Percentiles rank a stretch among this genome's conserved stretches.
phyloP scores from a whole-genome alignment of 345 rosid genomes.

The Eucalyptus grandis region DNA sequence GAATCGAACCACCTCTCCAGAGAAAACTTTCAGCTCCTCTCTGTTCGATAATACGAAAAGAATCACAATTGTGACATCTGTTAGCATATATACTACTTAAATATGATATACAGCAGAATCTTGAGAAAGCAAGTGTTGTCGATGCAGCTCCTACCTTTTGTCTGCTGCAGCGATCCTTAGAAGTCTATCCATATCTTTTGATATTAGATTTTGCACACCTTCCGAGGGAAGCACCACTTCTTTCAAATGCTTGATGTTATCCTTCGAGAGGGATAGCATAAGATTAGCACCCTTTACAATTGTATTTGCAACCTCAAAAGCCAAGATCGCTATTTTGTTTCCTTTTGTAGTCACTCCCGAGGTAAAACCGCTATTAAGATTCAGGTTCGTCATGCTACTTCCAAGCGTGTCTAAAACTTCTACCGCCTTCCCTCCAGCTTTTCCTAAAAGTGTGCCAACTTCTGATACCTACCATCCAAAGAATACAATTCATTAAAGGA shows the following conservation, averaged over 20 bases:
- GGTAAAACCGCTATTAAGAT: slow-evolving; percentile 52
- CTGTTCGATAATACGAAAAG: slow-evolving; percentile 14
- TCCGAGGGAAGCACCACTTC: slow-evolving; percentile 81
- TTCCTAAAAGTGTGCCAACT: slow-evolving; percentile 72
- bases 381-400: slow-evolving; percentile 87
- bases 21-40: slow-evolving; percentile 79
- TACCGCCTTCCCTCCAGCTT: slow-evolving; percentile 95
- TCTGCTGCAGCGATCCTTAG: slow-evolving; percentile 76
- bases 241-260: slow-evolving; percentile 59
- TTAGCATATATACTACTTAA: not conserved
- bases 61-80: not conserved
- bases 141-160: slow-evolving; percentile 39
- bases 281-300: slow-evolving; percentile 90
- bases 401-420: slow-evolving; percentile 93
- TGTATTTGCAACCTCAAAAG: slow-evolving; percentile 96
- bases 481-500: not conserved
- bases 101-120: not conserved
- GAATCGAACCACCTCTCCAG: slow-evolving; percentile 94
- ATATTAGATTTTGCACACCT: slow-evolving; percentile 78
- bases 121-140: not conserved
- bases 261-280: slow-evolving; percentile 80
- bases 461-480: slow-evolving; percentile 64
- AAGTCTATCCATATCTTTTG: slow-evolving; percentile 76
- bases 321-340: slow-evolving; percentile 62
- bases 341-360: slow-evolving; percentile 80